Evolutionary conservation across 1,139 yeast species (phyloP), one percentile per base, ranked within the genome.

Genomic region (Hansenula sp.): DNA sequence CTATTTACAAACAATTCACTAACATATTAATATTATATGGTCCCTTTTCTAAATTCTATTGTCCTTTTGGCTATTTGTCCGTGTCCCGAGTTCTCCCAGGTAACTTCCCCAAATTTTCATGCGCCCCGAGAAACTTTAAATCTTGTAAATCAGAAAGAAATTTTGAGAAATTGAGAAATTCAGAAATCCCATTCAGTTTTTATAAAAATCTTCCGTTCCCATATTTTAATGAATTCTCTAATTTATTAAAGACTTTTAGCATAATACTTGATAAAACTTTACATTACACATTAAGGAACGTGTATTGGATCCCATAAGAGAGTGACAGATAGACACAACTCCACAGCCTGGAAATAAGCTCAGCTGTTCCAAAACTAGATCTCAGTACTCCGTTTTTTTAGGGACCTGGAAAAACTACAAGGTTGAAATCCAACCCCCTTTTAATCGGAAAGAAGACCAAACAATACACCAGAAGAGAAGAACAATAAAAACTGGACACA

Each of bases 111-210:
- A 34, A 34, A 34, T 15, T 24, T 13, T 21, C 35, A 34, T 34
- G 36, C 36, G 36, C 36, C 36, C 36, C 36, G 36, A 24, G 27
- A 33, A 34, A 34, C 36, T 33, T 33, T 33, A 33, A 33, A 10
- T 33, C 27, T n/a, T 21, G 16, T 5, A 33, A 12, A 19, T 12
- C 16, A 24, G 5, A 21, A 7, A n/a, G 11, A n/a, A 28, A 28
- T 7, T 5, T 28, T n/a, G 13, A 28, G 15, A 28, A 28, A 28
- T 21, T 9, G 8, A 21, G 25, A 21, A 21, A 21, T 21, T 28
- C 11, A n/a, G 15, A 28, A 28, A 12, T 28, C 15, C 31, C 15
- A n/a, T 28, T 28, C 15, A 28, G 11, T 5, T 12, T 12, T n/a
- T 28, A 28, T 11, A 28, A 28, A 34, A 34, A 34, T 34, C 36